These are phyloP conservation scores for Cyberlindnera petersonii DNA, from an alignment of 805 yeast genomes.

Conservation along the genomic window DNA sequence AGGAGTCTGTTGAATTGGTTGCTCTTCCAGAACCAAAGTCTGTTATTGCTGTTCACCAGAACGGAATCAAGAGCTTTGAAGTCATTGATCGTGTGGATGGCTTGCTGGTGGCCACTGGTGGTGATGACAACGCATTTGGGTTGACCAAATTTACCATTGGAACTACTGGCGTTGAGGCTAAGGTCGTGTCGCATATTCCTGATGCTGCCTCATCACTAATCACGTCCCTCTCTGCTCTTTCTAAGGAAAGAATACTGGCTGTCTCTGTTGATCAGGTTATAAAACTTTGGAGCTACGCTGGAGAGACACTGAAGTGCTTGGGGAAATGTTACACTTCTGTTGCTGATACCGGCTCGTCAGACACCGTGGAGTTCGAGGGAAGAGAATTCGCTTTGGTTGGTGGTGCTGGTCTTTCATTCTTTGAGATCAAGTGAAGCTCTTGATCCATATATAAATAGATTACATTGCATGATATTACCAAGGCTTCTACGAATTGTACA, in stretches of 20 bases:
- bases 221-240: conserved; percentile 50
- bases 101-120: conserved; percentile 63
- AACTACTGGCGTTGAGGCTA: conserved; percentile 23
- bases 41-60: conserved; percentile 68
- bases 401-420: conserved; percentile 76
- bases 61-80: conserved; percentile 70
- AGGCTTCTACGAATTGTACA: too few species aligned
- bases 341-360: conserved; percentile 86
- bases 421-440: conserved; percentile 30
- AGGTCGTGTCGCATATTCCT: conserved; percentile 33
- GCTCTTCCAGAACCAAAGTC: conserved; percentile 29
- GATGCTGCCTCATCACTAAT: conserved; percentile 85
- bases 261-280: conserved; percentile 84
- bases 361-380: conserved; percentile 30
- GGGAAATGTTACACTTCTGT: conserved; percentile 65
- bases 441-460: background rate
- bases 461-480: background rate
- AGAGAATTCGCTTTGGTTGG: conserved; percentile 49
- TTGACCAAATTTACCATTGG: conserved; percentile 35
- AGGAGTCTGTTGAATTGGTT: background rate
- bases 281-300: conserved; percentile 52
- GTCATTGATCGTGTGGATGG: conserved; percentile 19
- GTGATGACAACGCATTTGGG: conserved; percentile 83
- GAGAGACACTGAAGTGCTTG: conserved; percentile 26
- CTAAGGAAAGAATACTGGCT: conserved; percentile 41